Base-by-base conservation (phyloP, 352 stramenopile genomes). In the Aphanomyces stellatus region DNA sequence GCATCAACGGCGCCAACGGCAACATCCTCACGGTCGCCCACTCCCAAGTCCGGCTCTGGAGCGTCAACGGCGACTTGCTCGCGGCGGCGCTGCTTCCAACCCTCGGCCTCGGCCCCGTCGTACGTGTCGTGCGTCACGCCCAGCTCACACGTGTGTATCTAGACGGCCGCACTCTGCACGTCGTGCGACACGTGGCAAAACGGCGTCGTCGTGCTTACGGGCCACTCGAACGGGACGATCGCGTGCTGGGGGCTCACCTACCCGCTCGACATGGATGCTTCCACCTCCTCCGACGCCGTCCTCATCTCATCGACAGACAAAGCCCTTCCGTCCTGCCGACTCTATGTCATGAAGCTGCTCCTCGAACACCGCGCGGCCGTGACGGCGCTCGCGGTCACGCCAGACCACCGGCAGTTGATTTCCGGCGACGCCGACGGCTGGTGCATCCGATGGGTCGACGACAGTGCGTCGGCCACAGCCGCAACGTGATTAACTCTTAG, bases 371-470 rank as follows among this genome's bases (percentile, higher is more conserved):
- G 82, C 7, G 41, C 69, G 0, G 72, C 72, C 15, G 81, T 92
- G 53, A 91, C 84, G 2, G 74, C 82, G 5, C 67, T 92, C 0
- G 81, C 72, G 4, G 51, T 92, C 10, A 75, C 77, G 13, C 25
- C 48, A 0, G 82, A 92, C 25, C 84, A 92, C 55, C 76, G 84
- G 0, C 82, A 92, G 62, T 40, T 92, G 7, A 62, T 90, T 30
- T 90, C 84, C 2, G 79, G 76, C 1, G 84, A 92, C 55, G 72
- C 67, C 0, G 81, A 90, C 37, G 84, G 84, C 0, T 76, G 78
- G 30, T 91, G 82, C 56, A 90, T 90, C 53, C 81, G 82, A n/a
- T 92, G 84, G 84, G 67, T 89, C 7, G 84, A 93, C 62, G 84
- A 91, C 53, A 93, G 82, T n/a, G n/a, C 62, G 73, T 88, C 51